A percentile compares a stretch with the other conserved stretches of the same genome.
Conservation (phyloP, 768 basidiomycete species). For the Boletus speciosus region DNA sequence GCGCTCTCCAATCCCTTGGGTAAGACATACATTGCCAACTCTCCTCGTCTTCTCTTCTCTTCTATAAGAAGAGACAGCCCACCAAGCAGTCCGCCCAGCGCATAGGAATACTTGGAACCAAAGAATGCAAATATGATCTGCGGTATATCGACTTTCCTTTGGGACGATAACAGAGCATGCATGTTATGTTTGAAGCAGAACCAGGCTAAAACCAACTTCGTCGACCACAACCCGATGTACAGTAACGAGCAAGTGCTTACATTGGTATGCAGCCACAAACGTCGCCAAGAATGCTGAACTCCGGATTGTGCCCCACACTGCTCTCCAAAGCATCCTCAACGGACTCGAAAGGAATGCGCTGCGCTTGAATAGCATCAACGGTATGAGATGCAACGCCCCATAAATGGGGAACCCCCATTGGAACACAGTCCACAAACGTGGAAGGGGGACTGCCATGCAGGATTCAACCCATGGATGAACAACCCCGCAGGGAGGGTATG, state of each 20-base stretch:
- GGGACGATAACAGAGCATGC: conserved; percentile 46
- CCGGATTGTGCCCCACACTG: conserved; percentile 68
- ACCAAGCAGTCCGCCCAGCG: conserved; percentile 66
- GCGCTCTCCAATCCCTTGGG: conserved; percentile 88
- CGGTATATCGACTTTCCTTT: conserved; percentile 36
- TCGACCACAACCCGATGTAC: neutral
- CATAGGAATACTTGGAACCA: conserved; percentile 68
- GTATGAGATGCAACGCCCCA: conserved; percentile 86
- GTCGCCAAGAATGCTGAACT: conserved; percentile 85
- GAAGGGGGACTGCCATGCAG: conserved; percentile 44
- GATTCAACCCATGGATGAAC: conserved; percentile 70
- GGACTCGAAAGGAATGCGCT: conserved; percentile 65
- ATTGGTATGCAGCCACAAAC: conserved; percentile 80
- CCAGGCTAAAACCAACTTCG: conserved; percentile 37
- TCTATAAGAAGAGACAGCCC: conserved; percentile 84
- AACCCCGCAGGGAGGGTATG: conserved; percentile 62
- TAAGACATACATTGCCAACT: conserved; percentile 88
- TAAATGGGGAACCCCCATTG: conserved; percentile 84
- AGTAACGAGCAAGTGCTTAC: conserved; percentile 38
- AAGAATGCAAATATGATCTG: conserved; percentile 52
- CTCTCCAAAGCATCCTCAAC: conserved; percentile 56
- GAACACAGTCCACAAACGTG: conserved; percentile 74
- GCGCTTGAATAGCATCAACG: conserved; percentile 79
- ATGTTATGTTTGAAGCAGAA: conserved; percentile 67
- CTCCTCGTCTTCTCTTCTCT: conserved; percentile 81